Evolutionary conservation across 2,329 filamentous ascomycete species (phyloP), one percentile per base, ranked within the genome.

Genomic region (Colletotrichum ledebouriae): DNA sequence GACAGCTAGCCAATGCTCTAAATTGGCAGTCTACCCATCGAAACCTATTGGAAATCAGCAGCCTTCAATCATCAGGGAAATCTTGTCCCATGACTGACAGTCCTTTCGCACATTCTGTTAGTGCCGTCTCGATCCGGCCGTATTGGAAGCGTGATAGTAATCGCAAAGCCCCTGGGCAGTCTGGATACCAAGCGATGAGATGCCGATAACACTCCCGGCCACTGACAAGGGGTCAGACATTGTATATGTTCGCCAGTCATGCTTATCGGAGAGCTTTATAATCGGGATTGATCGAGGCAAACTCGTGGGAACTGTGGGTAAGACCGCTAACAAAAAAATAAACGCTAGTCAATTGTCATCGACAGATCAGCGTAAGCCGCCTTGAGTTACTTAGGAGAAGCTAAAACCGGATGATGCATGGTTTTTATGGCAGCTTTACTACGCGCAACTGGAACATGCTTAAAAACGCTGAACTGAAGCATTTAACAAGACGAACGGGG

Each of bases 141-240:
- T 60, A 22, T 22, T 22, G 22, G 4, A 22, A 22, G 22, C 22
- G 22, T 22, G 22, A 22, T 22, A 22, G 22, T 22, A 22, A 22
- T 22, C 22, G 22, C 4, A 64, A 4, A 82, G 73, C 29, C 68
- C 70, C 61, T 80, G 74, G 1, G 76, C 72, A 33, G 77, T 73
- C 70, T 78, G 72, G 15, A 82, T 75, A 42, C 78, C 77, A 3
- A 82, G 73, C 6, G 79, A 81, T 34, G 81, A 70, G 42, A 82
- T 59, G 12, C 78, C 77, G 1, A 73, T 73, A 15, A 71, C 72
- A 50, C 74, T 74, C 52, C 71, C 74, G 22, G 74, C 71, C 39
- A 78, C 73, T 3, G 64, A 67, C 11, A 58, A 39, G 4, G 59
- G 52, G 17, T 63, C 59, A 5, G 57, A 29, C 63, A 61, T 65